Evolutionary conservation across 78 protist genomes (phyloP).

Genomic region (Speleostelium caveatum): DNA sequence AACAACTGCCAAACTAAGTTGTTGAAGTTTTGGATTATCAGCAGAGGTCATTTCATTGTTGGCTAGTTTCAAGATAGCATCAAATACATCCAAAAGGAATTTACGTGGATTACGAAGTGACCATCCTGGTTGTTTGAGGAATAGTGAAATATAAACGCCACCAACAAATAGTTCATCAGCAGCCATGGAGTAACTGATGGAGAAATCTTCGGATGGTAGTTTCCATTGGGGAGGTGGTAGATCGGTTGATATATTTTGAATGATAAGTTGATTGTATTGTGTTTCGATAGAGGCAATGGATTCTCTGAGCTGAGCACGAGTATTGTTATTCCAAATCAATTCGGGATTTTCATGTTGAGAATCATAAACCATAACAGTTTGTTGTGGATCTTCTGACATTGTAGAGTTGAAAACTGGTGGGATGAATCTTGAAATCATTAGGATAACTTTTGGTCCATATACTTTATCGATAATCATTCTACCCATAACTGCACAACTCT

Average conservation of each 20-base stretch:
- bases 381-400: conserved; percentile 82
- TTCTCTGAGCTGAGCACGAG: conserved; percentile 76
- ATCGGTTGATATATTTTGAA: not conserved
- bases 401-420: conserved; percentile 88
- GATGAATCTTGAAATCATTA: conserved; percentile 50
- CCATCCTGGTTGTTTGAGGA: conserved; percentile 86
- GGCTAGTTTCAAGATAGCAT: conserved; percentile 16
- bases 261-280: conserved; percentile 10
- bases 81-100: conserved; percentile 74
- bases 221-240: conserved; percentile 30
- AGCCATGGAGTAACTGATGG: conserved; percentile 22
- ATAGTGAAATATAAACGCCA: conserved; percentile 86
- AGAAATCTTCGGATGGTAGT: conserved; percentile 57
- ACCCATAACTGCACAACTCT: conserved; percentile 26
- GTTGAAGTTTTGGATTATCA: conserved; percentile 41
- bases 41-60: not conserved
- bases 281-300: conserved; percentile 5
- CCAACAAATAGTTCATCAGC: conserved; percentile 74
- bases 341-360: conserved; percentile 83
- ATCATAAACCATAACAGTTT: conserved; percentile 78
- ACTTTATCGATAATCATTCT: conserved; percentile 77
- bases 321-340: conserved; percentile 87
- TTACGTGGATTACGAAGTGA: conserved; percentile 82
- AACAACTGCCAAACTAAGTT: conserved; percentile 20
- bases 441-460: conserved; percentile 56